phyloP scores from a whole-genome alignment of 441 rosid species.

The Erysimum cheiri region DNA sequence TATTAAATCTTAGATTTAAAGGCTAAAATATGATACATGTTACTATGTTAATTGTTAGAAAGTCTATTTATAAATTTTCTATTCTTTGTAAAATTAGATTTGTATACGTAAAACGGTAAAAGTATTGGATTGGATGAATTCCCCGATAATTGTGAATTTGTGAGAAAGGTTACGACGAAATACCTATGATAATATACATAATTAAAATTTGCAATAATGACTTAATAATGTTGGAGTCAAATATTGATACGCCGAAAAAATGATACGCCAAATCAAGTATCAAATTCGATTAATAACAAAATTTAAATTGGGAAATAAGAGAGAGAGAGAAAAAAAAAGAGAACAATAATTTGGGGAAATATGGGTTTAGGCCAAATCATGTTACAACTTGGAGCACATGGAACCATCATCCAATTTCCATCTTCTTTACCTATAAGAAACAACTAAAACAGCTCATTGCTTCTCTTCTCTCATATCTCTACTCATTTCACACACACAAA shows the following conservation, averaged over 20 bases:
- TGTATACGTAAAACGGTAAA: too few relatives aligned
- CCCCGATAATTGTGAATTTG: neutral
- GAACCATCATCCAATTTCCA: conserved; percentile 37
- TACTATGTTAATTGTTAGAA: too few relatives aligned
- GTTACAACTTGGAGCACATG: conserved; percentile 43
- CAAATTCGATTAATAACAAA: conserved; percentile 10
- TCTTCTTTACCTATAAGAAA: conserved; percentile 33
- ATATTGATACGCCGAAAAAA: conserved; percentile 23
- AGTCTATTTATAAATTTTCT: neutral
- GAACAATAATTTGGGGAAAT: conserved; percentile 16
- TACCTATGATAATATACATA: conserved; percentile 16
- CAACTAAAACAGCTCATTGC: conserved; percentile 42
- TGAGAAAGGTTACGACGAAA: conserved; percentile 1
- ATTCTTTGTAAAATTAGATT: neutral
- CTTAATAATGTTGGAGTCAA: conserved; percentile 23
- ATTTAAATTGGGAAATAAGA: neutral
- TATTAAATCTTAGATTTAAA: neutral
- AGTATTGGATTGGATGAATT: neutral
- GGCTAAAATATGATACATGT: neutral
- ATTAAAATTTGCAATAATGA: conserved; percentile 8
- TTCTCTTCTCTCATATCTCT: conserved; percentile 25
- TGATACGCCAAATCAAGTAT: conserved; percentile 36
- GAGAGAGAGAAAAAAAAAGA: neutral
- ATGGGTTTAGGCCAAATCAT: conserved; percentile 44
- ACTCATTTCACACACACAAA: conserved; percentile 30